Base-by-base conservation (phyloP, 2,329 filamentous ascomycete genomes). In the Helicocarpus griseus region DNA sequence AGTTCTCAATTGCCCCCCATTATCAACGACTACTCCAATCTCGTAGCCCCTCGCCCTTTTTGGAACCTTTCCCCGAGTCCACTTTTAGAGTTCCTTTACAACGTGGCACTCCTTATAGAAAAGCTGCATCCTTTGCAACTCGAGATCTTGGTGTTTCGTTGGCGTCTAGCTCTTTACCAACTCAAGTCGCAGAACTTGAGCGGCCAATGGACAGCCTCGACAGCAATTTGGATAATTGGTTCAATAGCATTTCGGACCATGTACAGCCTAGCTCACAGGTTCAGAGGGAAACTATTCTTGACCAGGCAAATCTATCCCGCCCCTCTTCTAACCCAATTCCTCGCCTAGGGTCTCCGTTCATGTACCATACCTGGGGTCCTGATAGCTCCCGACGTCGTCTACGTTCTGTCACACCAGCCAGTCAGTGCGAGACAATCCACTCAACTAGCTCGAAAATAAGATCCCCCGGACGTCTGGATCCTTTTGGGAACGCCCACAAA, bases 21-120 rank as follows among this genome's bases (percentile, higher is more conserved):
- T 84, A 84, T 61, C 79, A 83, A 61, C 75, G 81, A 54, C 71
- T 84, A 58, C 70, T 84, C 55, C 74, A 77, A 55, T 77, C 75
- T 35, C 73, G 80, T 49, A 83, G 77, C 50, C 81, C 81, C 9
- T 82, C 80, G 22, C 81, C 81, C 2, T 74, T 79, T 58, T 64
- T 64, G 38, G 69, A 73, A 41, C 62, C 68, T 40, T 62, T 68
- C 31, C 60, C 65, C 14, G 61, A 57, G 17, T 60, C 56, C 24
- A 56, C 66, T 7, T 62, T 68, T 11, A 51, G 56, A 11, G 60
- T 61, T 46, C 41, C 63, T 13, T 60, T 60, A 9, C 57, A 58
- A 29, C 56, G 59, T 13, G 60, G 57, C n/a, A 52, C 57, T 22
- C 55, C 57, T 44, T 54, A 56, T 33, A 56, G 55, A 38, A 61